These are phyloP conservation scores for Suillus cothurnatus DNA, from an alignment of 768 basidiomycete species.

Conservation along the genomic window DNA sequence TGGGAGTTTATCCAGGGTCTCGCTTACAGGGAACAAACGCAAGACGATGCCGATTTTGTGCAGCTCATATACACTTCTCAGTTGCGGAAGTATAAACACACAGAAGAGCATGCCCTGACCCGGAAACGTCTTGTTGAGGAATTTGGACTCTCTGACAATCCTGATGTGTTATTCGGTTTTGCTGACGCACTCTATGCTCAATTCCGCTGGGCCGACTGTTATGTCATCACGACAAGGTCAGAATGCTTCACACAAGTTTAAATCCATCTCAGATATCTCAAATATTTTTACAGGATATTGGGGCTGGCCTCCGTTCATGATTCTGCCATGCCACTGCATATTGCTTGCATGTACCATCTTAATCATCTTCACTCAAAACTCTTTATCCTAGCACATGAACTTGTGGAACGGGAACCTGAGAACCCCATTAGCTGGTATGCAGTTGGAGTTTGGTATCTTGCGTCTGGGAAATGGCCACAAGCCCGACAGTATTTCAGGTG, in stretches of 20 bases:
- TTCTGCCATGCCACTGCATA: conserved; percentile 89
- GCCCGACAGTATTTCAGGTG: conserved; percentile 95
- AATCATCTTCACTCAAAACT: conserved; percentile 89
- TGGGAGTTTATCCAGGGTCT: conserved; percentile 94
- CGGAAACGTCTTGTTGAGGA: conserved; percentile 80
- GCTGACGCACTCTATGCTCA: conserved; percentile 88
- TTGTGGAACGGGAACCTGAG: conserved; percentile 93
- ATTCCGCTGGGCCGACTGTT: conserved; percentile 95
- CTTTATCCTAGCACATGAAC: conserved; percentile 94
- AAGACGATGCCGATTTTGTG: conserved; percentile 89
- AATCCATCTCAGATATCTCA: conserved; percentile 2
- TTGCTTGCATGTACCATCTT: conserved; percentile 98
- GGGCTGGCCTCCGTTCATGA: conserved; percentile 84
- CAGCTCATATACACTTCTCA: conserved; percentile 91
- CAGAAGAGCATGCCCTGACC: conserved; percentile 77
- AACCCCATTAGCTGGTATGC: conserved; percentile 97
- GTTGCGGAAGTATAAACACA: conserved; percentile 87
- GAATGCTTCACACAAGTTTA: conserved; percentile 5
- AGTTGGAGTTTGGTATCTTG: conserved; percentile 95
- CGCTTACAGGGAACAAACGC: conserved; percentile 78
- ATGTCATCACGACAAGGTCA: conserved; percentile 80
- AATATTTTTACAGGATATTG: conserved; percentile 63
- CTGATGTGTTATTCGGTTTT: conserved; percentile 88
- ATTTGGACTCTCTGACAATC: conserved; percentile 85
- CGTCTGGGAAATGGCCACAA: conserved; percentile 83